A percentile compares a stretch with the other conserved stretches of the same genome.
Evolutionary conservation across 768 basidiomycete genomes (phyloP).

Genomic region (Auricularia sp.): DNA sequence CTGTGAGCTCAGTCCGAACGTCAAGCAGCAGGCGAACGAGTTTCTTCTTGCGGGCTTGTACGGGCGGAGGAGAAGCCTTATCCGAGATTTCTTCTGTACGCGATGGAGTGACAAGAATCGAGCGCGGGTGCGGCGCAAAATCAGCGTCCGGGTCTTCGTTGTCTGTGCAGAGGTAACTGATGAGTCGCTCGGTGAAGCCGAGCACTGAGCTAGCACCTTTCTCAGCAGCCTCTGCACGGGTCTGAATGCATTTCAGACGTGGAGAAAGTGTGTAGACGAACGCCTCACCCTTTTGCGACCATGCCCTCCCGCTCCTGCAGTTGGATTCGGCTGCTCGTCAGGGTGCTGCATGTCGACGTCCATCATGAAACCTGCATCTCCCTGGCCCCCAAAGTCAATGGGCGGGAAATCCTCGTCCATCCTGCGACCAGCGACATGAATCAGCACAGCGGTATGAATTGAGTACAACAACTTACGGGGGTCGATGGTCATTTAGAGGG

Average conservation of each 20-base stretch:
- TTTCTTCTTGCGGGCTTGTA: constrained; percentile 32
- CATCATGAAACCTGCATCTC: neutral
- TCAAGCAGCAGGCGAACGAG: constrained; percentile 51
- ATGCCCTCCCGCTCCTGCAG: neutral
- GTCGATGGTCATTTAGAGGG: constrained; percentile 12
- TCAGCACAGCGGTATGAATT: neutral
- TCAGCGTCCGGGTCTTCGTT: neutral
- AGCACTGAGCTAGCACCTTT: neutral
- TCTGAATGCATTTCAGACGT: neutral
- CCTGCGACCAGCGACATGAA: neutral
- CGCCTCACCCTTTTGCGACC: neutral
- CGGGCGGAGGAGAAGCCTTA: neutral
- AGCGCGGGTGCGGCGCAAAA: neutral
- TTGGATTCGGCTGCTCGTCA: too few species aligned
- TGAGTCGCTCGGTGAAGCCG: neutral
- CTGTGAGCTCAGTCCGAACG: constrained; percentile 66
- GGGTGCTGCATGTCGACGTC: neutral
- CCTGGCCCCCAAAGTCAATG: neutral
- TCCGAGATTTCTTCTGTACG: neutral
- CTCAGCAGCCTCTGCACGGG: neutral
- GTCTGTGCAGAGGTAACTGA: neutral
- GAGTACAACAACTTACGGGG: neutral
- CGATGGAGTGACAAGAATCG: constrained; percentile 1
- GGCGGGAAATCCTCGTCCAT: neutral
- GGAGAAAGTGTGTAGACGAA: neutral